These are phyloP conservation scores for Purpureocillium lavendulum DNA, from an alignment of 2,329 filamentous ascomycete species.

Conservation along the genomic window DNA sequence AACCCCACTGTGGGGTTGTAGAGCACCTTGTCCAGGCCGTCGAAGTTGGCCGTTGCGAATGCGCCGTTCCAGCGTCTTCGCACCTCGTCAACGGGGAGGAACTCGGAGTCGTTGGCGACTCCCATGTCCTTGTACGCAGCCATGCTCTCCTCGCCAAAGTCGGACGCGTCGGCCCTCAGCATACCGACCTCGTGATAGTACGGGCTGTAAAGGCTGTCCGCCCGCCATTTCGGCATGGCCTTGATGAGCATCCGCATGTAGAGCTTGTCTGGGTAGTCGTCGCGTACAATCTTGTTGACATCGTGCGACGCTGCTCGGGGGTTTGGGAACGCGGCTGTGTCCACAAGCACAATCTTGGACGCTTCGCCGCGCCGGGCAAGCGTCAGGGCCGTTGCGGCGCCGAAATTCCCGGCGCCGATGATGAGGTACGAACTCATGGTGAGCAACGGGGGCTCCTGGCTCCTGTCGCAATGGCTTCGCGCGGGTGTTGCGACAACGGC, in stretches of 20 bases:
- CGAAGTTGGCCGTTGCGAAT: slow-evolving; percentile 49
- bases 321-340: slow-evolving; percentile 25
- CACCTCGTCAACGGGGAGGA: slow-evolving; percentile 41
- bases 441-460: background rate
- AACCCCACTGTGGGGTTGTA: slow-evolving; percentile 52
- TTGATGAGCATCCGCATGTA: slow-evolving; percentile 31
- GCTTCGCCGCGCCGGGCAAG: slow-evolving; percentile 19
- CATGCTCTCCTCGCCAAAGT: slow-evolving; percentile 36
- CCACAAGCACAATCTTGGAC: slow-evolving; percentile 24
- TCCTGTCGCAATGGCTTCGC: background rate
- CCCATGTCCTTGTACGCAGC: slow-evolving; percentile 24
- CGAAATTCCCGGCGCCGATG: slow-evolving; percentile 35
- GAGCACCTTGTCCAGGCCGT: slow-evolving; percentile 43
- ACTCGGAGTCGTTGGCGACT: slow-evolving; percentile 29
- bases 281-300: slow-evolving; percentile 34
- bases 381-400: slow-evolving; percentile 31
- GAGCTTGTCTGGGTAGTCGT: slow-evolving; percentile 30
- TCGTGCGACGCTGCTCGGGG: slow-evolving; percentile 37
- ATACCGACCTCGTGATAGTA: slow-evolving; percentile 52
- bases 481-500: background rate
- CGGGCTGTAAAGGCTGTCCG: slow-evolving; percentile 39
- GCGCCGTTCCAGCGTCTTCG: slow-evolving; percentile 45
- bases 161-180: slow-evolving; percentile 30
- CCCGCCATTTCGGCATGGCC: slow-evolving; percentile 30
- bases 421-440: slow-evolving; percentile 21